Evolutionary conservation across 2,329 filamentous ascomycete species (phyloP).

Genomic region (Colletotrichum tofieldiae): DNA sequence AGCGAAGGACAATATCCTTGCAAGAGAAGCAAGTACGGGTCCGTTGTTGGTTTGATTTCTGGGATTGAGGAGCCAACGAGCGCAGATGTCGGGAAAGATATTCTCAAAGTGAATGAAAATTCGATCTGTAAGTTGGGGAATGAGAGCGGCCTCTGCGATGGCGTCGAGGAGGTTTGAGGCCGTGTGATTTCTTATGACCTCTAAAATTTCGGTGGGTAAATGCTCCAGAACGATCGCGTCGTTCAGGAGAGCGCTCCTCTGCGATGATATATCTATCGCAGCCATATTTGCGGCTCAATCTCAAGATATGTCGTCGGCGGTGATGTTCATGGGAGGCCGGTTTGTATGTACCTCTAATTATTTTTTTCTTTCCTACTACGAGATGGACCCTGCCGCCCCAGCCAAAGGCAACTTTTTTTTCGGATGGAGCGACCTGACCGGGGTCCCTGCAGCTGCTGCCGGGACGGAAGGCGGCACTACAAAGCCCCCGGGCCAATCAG

Average conservation of each 20-base stretch:
- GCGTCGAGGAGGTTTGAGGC: slow-evolving; percentile 79
- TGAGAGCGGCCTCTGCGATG: slow-evolving; percentile 79
- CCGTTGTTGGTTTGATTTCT: slow-evolving; percentile 56
- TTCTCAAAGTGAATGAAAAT: slow-evolving; percentile 83
- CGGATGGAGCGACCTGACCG: slow-evolving; percentile 36
- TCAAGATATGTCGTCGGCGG: slow-evolving; percentile 40
- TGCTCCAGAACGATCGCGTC: slow-evolving; percentile 69
- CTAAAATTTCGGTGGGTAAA: slow-evolving; percentile 79
- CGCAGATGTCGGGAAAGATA: slow-evolving; percentile 86
- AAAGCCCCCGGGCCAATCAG: slow-evolving; percentile 58
- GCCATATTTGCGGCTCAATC: slow-evolving; percentile 61
- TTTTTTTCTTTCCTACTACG: slow-evolving; percentile 47
- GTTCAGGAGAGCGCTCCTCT: slow-evolving; percentile 70
- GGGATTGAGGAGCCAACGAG: slow-evolving; percentile 78
- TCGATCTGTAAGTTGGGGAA: slow-evolving; percentile 78
- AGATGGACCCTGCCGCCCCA: slow-evolving; percentile 39
- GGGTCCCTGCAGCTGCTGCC: slow-evolving; percentile 45
- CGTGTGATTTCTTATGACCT: slow-evolving; percentile 75
- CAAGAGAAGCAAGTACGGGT: slow-evolving; percentile 79
- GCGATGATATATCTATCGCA: slow-evolving; percentile 68
- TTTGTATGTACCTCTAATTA: slow-evolving; percentile 46
- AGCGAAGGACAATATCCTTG: slow-evolving; percentile 85
- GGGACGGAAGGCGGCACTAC: slow-evolving; percentile 51
- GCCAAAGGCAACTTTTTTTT: slow-evolving; percentile 55
- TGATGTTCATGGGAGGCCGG: slow-evolving; percentile 36